Evolutionary conservation across 1,284 basidiomycete genomes (phyloP).

Genomic region (Ceratobasidium theobromae): DNA sequence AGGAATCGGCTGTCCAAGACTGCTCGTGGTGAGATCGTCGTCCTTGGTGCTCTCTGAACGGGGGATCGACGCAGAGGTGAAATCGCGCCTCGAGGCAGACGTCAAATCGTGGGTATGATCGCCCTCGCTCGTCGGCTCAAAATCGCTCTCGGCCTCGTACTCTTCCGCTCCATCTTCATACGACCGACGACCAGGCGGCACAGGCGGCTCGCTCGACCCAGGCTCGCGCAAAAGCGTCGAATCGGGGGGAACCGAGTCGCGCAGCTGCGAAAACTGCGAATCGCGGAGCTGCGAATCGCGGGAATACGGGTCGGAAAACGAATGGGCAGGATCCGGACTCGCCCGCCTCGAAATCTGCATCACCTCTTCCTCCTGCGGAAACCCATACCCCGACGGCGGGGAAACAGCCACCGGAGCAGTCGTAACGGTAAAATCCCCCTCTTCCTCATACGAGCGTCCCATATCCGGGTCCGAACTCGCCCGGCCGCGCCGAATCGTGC

Average conservation of each 20-base stretch:
- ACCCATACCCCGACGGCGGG: constrained; percentile 28
- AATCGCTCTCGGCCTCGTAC: constrained; percentile 20
- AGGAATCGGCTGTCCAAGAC: constrained; percentile 25
- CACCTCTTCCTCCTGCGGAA: constrained; percentile 37
- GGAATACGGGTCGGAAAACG: background rate
- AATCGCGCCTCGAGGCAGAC: constrained; percentile 23
- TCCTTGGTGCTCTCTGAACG: constrained; percentile 32
- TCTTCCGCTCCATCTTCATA: background rate
- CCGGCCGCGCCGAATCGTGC: constrained; percentile 38
- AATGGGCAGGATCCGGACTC: constrained; percentile 20
- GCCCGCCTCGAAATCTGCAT: constrained; percentile 38
- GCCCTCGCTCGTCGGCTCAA: constrained; percentile 32
- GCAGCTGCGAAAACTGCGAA: background rate
- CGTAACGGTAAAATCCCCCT: constrained; percentile 46
- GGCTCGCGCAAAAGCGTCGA: constrained; percentile 1
- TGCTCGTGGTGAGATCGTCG: constrained; percentile 10
- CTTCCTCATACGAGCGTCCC: constrained; percentile 56
- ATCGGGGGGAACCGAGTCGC: background rate
- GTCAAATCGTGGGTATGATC: background rate
- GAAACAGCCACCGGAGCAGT: constrained; percentile 29
- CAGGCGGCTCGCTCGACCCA: constrained; percentile 8
- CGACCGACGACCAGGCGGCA: background rate
- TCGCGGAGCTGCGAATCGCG: background rate
- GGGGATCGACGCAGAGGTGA: constrained; percentile 24
- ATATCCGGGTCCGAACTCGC: constrained; percentile 61